A percentile compares a stretch with the other conserved stretches of the same genome.
Evolutionary conservation across 495 filamentous ascomycete species (phyloP).

Genomic region (Umbilicaria muhlenbergii): DNA sequence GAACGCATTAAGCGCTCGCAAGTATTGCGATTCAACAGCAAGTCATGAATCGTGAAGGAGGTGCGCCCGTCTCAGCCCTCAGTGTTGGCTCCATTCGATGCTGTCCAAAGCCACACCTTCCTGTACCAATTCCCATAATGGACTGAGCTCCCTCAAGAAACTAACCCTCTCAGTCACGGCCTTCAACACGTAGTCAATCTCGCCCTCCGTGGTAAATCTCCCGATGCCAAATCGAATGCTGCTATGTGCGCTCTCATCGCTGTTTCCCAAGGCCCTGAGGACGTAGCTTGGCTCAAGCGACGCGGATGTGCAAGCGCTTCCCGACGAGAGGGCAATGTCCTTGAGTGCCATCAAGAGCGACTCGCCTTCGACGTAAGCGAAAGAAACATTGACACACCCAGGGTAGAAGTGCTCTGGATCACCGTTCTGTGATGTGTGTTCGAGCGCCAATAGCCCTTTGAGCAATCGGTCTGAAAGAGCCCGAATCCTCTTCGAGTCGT

Average conservation of each 20-base stretch:
- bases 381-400: constrained; percentile 95
- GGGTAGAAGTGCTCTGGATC: constrained; percentile 74
- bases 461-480: constrained; percentile 68
- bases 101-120: constrained; percentile 90
- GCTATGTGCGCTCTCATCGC: constrained; percentile 93
- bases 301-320: constrained; percentile 92
- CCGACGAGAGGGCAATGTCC: constrained; percentile 93
- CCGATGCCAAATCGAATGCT: constrained; percentile 97
- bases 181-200: constrained; percentile 96
- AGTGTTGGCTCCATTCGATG: constrained; percentile 97
- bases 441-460: constrained; percentile 67
- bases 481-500: constrained; percentile 74
- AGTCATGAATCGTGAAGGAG: neutral
- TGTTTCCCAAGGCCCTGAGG: constrained; percentile 80
- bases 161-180: constrained; percentile 78
- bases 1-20: neutral
- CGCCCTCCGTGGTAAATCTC: constrained; percentile 83
- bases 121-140: constrained; percentile 95
- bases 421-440: constrained; percentile 87
- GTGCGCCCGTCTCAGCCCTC: neutral
- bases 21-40: neutral
- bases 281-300: constrained; percentile 95
- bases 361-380: constrained; percentile 95
- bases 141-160: constrained; percentile 89
- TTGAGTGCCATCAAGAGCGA: constrained; percentile 96